A percentile compares a stretch with the other conserved stretches of the same genome.
Conservation (phyloP, 306 rosid genomes). For the Cicer bijugum region DNA sequence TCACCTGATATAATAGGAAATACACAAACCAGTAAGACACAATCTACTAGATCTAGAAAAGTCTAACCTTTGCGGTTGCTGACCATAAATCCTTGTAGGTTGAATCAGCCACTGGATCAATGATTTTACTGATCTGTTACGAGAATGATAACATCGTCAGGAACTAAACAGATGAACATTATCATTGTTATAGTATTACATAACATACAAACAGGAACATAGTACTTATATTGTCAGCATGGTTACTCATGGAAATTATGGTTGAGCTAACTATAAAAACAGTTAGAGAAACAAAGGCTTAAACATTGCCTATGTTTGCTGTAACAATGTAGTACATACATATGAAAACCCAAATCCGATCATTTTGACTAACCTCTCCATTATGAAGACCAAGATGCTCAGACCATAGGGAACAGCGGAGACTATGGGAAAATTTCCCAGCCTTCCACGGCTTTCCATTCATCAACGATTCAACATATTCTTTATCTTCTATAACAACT, state of each 20-base stretch:
- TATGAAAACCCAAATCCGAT: constrained; percentile 16
- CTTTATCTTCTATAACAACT: constrained; percentile 87
- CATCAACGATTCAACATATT: constrained; percentile 69
- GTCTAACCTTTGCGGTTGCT: constrained; percentile 88
- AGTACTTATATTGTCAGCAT: not conserved
- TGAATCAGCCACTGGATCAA: constrained; percentile 78
- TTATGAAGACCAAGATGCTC: constrained; percentile 89
- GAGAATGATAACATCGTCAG: constrained; percentile 14
- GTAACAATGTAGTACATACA: not conserved
- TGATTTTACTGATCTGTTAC: constrained; percentile 60
- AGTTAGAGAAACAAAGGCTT: not conserved
- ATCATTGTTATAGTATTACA: not conserved
- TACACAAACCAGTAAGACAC: not conserved
- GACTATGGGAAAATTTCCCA: constrained; percentile 82
- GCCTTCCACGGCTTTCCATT: constrained; percentile 94
- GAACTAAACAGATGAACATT: constrained; percentile 13
- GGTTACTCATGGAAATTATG: not conserved
- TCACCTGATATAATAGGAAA: constrained; percentile 20
- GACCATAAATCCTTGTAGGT: constrained; percentile 88
- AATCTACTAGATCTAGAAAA: constrained; percentile 8
- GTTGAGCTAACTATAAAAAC: not conserved
- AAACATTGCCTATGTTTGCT: not conserved
- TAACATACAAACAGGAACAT: constrained; percentile 8
- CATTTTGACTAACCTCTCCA: constrained; percentile 65
- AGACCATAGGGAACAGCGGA: constrained; percentile 90